phyloP scores from a whole-genome alignment of 179 eudicot species.

The Beta macrorhiza region DNA sequence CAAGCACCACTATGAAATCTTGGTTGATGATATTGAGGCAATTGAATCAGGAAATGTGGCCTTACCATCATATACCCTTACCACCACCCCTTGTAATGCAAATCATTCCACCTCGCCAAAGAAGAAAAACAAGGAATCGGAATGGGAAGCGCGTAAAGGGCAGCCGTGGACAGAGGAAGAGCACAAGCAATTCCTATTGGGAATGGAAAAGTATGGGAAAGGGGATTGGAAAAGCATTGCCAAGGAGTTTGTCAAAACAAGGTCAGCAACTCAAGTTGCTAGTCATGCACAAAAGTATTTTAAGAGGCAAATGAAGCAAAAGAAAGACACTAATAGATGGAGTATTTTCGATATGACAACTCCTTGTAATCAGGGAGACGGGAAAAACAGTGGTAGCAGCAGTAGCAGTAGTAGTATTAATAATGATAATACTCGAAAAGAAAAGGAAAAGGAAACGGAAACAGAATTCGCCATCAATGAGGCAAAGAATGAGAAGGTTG shows the following conservation, averaged over 20 bases:
- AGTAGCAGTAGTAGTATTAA: background rate
- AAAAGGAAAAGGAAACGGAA: background rate
- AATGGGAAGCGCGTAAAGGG: conserved; percentile 17
- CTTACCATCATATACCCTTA: conserved; percentile 14
- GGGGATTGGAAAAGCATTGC: conserved; percentile 34
- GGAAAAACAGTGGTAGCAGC: background rate
- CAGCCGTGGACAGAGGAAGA: conserved; percentile 28
- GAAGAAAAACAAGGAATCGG: background rate
- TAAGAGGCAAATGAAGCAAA: conserved; percentile 8
- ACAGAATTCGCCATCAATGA: background rate
- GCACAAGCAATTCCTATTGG: conserved; percentile 24
- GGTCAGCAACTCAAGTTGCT: conserved; percentile 29
- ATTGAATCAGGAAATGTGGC: conserved; percentile 19
- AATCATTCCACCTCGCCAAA: background rate
- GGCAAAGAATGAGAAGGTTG: background rate
- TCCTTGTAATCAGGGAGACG: background rate
- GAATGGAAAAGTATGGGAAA: conserved; percentile 25
- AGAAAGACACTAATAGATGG: conserved; percentile 6
- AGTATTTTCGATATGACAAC: conserved; percentile 20
- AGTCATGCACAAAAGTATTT: conserved; percentile 39
- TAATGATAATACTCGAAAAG: background rate
- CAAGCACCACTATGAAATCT: conserved; percentile 13
- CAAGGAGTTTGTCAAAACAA: conserved; percentile 25
- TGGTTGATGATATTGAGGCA: conserved; percentile 12
- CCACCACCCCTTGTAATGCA: background rate